Evolutionary conservation across 2,329 filamentous ascomycete genomes (phyloP).

Genomic region (Clonostachys rhizophaga): DNA sequence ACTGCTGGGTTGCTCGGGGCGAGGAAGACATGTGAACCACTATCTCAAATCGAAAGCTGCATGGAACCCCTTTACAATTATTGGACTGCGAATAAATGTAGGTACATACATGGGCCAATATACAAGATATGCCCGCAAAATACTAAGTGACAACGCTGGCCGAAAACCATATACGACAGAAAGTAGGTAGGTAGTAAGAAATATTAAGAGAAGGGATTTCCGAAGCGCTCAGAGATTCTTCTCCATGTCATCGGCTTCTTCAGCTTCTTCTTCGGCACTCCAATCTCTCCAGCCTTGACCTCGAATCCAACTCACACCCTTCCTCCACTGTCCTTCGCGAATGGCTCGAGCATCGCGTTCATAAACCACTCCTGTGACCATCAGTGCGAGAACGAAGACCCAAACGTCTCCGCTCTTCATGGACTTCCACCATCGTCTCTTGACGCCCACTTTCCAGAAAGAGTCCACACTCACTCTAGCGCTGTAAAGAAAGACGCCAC

Average conservation of each 20-base stretch:
- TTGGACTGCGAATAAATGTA: too few relatives aligned
- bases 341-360: slow-evolving; percentile 67
- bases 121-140: too few relatives aligned
- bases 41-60: too few relatives aligned
- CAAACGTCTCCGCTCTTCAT: slow-evolving; percentile 79
- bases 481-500: slow-evolving; percentile 73
- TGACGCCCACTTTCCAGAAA: slow-evolving; percentile 90
- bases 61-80: too few relatives aligned
- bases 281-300: slow-evolving; percentile 75
- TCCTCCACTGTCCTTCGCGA: slow-evolving; percentile 62
- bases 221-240: too few relatives aligned
- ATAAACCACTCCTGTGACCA: slow-evolving; percentile 72
- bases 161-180: too few relatives aligned
- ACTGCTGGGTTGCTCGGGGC: too few relatives aligned
- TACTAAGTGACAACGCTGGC: too few relatives aligned
- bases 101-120: too few relatives aligned
- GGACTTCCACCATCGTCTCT: slow-evolving; percentile 82
- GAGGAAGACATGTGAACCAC: too few relatives aligned
- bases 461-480: slow-evolving; percentile 76
- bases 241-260: slow-evolving; percentile 29
- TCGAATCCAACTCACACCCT: slow-evolving; percentile 67
- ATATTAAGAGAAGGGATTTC: too few relatives aligned
- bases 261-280: slow-evolving; percentile 45
- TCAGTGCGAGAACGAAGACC: slow-evolving; percentile 76
- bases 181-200: too few relatives aligned